Conservation (phyloP, 2,329 filamentous ascomycete genomes). For the Emmonsiellopsis sp. region DNA sequence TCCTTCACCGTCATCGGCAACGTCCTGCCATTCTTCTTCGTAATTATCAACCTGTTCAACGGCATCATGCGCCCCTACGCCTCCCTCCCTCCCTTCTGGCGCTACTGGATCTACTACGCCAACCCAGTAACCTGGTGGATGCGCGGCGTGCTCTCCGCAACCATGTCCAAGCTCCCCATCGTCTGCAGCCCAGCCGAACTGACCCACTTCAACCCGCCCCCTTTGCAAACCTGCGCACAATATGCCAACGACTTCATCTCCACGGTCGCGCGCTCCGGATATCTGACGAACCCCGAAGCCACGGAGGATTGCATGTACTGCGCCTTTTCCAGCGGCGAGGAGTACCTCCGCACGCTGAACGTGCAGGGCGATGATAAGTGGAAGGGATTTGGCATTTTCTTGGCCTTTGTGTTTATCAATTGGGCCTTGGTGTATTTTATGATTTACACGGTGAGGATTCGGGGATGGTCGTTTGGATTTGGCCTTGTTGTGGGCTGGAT, state of each 20-base stretch:
- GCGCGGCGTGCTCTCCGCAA: conserved; percentile 57
- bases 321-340: not conserved
- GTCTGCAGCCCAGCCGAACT: conserved; percentile 48
- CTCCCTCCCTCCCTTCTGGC: conserved; percentile 59
- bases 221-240: conserved; percentile 51
- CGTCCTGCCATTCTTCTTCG: conserved; percentile 68
- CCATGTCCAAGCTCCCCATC: conserved; percentile 45
- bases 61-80: conserved; percentile 63
- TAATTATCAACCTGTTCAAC: conserved; percentile 68
- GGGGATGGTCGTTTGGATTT: conserved; percentile 26
- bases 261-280: conserved; percentile 39
- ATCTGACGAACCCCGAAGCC: conserved; percentile 52
- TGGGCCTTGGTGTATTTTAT: conserved; percentile 8
- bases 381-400: conserved; percentile 7
- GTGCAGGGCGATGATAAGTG: conserved; percentile 7
- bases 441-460: conserved; percentile 5
- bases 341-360: conserved; percentile 5
- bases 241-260: conserved; percentile 55
- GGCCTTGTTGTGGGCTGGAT: conserved; percentile 44
- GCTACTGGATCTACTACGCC: conserved; percentile 58
- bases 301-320: conserved; percentile 39
- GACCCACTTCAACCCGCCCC: conserved; percentile 56
- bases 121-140: conserved; percentile 66
- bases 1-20: conserved; percentile 71
- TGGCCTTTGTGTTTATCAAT: conserved; percentile 6